Percentiles rank a stretch among this genome's conserved stretches.
Conservation (phyloP, 2,329 filamentous ascomycete species). For the Venturia pyrina region DNA sequence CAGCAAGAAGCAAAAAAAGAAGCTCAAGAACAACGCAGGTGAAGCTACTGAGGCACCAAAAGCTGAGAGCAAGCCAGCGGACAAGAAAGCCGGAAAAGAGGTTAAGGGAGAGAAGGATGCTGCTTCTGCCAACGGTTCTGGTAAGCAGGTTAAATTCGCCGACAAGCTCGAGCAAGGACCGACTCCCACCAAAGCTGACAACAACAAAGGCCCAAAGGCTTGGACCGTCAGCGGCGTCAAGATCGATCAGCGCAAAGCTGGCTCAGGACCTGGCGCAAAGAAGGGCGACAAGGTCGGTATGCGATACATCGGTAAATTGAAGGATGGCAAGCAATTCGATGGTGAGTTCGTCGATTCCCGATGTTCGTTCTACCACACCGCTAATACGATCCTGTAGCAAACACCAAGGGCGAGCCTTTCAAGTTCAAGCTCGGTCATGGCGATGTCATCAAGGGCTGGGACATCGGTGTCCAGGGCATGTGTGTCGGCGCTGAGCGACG, state of each 20-base stretch:
- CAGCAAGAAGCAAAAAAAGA: slow-evolving; percentile 96
- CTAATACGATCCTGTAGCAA: slow-evolving; percentile 49
- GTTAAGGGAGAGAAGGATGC: slow-evolving; percentile 61
- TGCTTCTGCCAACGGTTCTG: slow-evolving; percentile 26
- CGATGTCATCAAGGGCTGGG: slow-evolving; percentile 99
- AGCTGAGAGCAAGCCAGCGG: slow-evolving; percentile 45
- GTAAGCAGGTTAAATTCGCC: slow-evolving; percentile 21
- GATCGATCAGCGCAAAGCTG: slow-evolving; percentile 90
- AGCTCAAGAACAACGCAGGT: slow-evolving; percentile 97
- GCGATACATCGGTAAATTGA: slow-evolving; percentile 93
- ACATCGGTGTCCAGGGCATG: slow-evolving; percentile 90
- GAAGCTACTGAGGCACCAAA: slow-evolving; percentile 53
- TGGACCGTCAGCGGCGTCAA: slow-evolving; percentile 69
- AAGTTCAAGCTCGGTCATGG: slow-evolving; percentile 87
- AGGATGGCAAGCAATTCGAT: slow-evolving; percentile 92
- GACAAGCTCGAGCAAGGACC: slow-evolving; percentile 79
- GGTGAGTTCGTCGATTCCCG: slow-evolving; percentile 43
- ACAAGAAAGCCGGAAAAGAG: slow-evolving; percentile 75
- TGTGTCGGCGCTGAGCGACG: slow-evolving; percentile 86
- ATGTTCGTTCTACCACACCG: neutral
- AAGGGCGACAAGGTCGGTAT: slow-evolving; percentile 83
- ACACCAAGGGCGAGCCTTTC: slow-evolving; percentile 99
- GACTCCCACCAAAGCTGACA: slow-evolving; percentile 36
- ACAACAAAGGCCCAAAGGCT: slow-evolving; percentile 56
- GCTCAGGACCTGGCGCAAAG: slow-evolving; percentile 77